Evolutionary conservation across 108 stramenopile species (phyloP), one percentile per base, ranked within the genome.

Genomic region (Conticribra guillardii): DNA sequence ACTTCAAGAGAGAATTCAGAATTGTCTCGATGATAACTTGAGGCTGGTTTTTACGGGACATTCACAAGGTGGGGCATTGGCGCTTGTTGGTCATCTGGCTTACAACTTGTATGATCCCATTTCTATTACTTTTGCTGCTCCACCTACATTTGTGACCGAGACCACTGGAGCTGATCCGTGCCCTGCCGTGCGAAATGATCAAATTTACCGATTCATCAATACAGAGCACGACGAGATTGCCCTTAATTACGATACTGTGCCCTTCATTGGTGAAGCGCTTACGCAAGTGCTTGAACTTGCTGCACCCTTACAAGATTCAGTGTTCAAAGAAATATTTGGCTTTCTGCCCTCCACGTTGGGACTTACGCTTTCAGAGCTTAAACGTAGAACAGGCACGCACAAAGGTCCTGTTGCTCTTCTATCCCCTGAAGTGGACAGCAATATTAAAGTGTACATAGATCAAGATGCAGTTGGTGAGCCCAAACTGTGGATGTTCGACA

Each of bases 1-100:
- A 18, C 26, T 55, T 24, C 3, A 26, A 3, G 23, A 3, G 7
- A 15, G 54, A 27, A 55, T 55, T 15, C 14, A 55, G 24, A 55
- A 27, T 9, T 55, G 54, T 15, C 3, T 55, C 5, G 54, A 21
- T 24, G 49, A 51, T 29, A 37, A 45, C 7, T 47, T 49, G 31
- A 53, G 29, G 41, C 23, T 71, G 19, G 45, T 71, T 19, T 45
- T 66, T 14, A 71, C 70, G 2, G 76, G 76, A 19, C 69, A 71
- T 48, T 53, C 49, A 4, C 46, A 71, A 1, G 76, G 76, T n/a
- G 76, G 76, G 5, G 76, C 69, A 19, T 29, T 78, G 19, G 76
- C 76, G 5, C 54, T 27, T 55, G 54, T 55, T 26, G 54, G 54
- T 4, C 54, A 55, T 29, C 27, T 55, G 4, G 14, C 26, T 26